These are phyloP conservation scores for Hanseniaspora taiwanica DNA, from an alignment of 805 yeast genomes.

Conservation along the genomic window DNA sequence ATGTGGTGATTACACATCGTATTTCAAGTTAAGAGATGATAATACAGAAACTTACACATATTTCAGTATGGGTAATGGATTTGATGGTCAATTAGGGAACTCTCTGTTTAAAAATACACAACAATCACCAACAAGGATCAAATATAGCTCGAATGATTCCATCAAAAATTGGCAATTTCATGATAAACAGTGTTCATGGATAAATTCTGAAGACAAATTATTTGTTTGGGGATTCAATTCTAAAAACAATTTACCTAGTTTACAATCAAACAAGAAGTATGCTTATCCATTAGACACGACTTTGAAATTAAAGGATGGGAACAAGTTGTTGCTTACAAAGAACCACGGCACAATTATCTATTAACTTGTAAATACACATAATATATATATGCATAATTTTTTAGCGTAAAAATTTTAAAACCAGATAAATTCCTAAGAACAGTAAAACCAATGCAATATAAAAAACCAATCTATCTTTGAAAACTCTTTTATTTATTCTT, in stretches of 20 bases:
- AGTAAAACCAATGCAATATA: slow-evolving; percentile 58
- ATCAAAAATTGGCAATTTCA: slow-evolving; percentile 43
- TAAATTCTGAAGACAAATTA: slow-evolving; percentile 49
- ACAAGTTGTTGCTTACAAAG: slow-evolving; percentile 1
- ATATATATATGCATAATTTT: background rate
- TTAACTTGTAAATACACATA: background rate
- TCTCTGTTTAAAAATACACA: slow-evolving; percentile 67
- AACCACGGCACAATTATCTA: slow-evolving; percentile 3
- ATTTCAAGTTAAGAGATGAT: slow-evolving; percentile 28
- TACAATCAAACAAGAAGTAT: slow-evolving; percentile 48
- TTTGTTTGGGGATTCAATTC: slow-evolving; percentile 71
- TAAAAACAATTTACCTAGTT: slow-evolving; percentile 13
- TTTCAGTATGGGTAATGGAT: slow-evolving; percentile 71
- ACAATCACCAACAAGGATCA: slow-evolving; percentile 47
- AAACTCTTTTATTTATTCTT: slow-evolving; percentile 65
- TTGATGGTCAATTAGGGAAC: slow-evolving; percentile 75
- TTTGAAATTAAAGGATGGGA: background rate
- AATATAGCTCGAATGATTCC: slow-evolving; percentile 29
- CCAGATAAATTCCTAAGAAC: slow-evolving; percentile 52
- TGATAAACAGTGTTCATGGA: slow-evolving; percentile 43
- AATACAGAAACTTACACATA: slow-evolving; percentile 17
- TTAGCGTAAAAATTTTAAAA: slow-evolving; percentile 27
- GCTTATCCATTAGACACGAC: slow-evolving; percentile 1
- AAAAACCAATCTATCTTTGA: slow-evolving; percentile 53
- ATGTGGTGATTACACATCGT: slow-evolving; percentile 63